These are phyloP conservation scores for Reutealis trisperma DNA, from an alignment of 345 rosid species.

Conservation along the genomic window DNA sequence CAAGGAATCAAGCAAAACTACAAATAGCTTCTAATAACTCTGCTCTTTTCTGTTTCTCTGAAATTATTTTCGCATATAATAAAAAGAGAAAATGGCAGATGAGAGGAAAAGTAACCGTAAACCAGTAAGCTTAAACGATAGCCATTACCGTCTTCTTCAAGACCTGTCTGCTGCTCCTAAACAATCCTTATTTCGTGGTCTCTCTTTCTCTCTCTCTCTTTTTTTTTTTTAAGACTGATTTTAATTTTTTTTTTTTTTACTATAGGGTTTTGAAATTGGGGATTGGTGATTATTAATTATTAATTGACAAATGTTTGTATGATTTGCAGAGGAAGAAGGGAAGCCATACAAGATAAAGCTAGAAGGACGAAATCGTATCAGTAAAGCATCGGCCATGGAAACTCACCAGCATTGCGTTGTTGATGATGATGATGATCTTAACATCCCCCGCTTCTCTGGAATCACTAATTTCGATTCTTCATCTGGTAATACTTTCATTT, in stretches of 20 bases:
- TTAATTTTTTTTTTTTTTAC: neutral
- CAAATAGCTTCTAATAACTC: no score
- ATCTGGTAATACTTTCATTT: constrained; percentile 25
- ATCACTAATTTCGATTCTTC: constrained; percentile 65
- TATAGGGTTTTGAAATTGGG: neutral
- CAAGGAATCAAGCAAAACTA: neutral
- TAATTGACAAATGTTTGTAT: neutral
- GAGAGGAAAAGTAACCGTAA: constrained; percentile 44
- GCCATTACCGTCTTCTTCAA: constrained; percentile 78
- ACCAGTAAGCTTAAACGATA: constrained; percentile 79
- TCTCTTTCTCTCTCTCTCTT: neutral
- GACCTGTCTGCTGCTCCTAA: constrained; percentile 67
- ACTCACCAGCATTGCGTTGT: neutral
- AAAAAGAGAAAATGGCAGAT: constrained; percentile 45
- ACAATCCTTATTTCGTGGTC: constrained; percentile 20
- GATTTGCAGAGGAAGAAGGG: constrained; percentile 34
- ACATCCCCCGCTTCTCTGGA: constrained; percentile 37
- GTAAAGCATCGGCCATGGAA: constrained; percentile 3
- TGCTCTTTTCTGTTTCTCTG: neutral
- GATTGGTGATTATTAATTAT: constrained; percentile 1
- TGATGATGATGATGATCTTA: constrained; percentile 17
- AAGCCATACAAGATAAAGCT: constrained; percentile 27
- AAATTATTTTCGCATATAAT: no score
- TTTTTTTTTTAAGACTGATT: neutral
- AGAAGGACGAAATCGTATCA: constrained; percentile 35